Evolutionary conservation across 306 rosid genomes (phyloP).

Genomic region (Pueraria montana): DNA sequence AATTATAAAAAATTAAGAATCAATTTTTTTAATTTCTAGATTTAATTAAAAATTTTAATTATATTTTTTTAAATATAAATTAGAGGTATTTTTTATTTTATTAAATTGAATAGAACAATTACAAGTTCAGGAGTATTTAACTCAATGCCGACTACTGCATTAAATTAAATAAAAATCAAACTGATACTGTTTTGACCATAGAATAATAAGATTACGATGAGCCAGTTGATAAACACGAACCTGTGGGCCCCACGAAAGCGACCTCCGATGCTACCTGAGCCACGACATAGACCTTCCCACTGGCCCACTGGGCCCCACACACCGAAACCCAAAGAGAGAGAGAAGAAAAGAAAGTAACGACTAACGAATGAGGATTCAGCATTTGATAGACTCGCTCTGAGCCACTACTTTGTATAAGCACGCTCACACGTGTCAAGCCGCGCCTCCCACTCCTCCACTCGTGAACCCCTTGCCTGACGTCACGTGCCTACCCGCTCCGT

Average conservation of each 20-base stretch:
- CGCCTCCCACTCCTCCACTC: not conserved
- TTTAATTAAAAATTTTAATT: no score
- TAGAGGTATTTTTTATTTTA: no score
- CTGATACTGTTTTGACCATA: not conserved
- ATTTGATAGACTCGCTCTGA: slow-evolving; percentile 12
- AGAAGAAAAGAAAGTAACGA: no score
- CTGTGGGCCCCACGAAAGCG: slow-evolving; percentile 24
- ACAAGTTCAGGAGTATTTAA: no score
- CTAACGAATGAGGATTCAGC: slow-evolving; percentile 18
- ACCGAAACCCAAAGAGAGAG: not conserved
- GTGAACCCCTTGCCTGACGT: not conserved
- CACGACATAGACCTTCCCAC: not conserved
- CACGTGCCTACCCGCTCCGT: slow-evolving; percentile 15
- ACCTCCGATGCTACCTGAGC: not conserved
- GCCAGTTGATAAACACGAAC: not conserved
- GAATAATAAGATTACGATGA: not conserved
- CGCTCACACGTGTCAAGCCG: slow-evolving; percentile 12
- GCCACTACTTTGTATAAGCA: slow-evolving; percentile 39
- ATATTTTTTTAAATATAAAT: no score
- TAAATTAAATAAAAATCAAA: no score
- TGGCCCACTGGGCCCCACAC: slow-evolving; percentile 20
- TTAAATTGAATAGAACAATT: no score
- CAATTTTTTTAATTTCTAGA: no score
- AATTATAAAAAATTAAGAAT: no score
- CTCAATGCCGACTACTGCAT: no score